Evolutionary conservation across 2,329 filamentous ascomycete genomes (phyloP).

Genomic region (Dryadomyces quercus-mongolicae): DNA sequence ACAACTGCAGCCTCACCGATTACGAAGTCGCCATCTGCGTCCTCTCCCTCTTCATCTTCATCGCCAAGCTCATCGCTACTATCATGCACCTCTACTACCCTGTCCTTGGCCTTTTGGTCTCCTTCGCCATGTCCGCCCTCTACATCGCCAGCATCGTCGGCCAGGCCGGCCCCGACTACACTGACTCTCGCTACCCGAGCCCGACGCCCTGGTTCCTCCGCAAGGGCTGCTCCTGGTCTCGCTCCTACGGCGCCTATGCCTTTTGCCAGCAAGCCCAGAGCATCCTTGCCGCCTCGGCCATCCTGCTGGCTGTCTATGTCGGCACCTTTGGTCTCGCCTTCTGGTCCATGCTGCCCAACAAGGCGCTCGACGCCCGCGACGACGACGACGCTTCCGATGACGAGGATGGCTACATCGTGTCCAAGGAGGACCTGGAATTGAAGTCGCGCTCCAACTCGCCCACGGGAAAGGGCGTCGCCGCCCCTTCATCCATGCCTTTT

Average conservation of each 20-base stretch:
- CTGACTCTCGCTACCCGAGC: conserved; percentile 50
- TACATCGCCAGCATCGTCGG: conserved; percentile 57
- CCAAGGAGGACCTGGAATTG: conserved; percentile 44
- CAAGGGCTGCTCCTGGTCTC: conserved; percentile 53
- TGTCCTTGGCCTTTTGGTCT: conserved; percentile 46
- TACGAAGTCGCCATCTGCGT: conserved; percentile 69
- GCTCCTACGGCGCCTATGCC: conserved; percentile 35
- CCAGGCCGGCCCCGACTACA: conserved; percentile 62
- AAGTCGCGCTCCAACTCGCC: conserved; percentile 17
- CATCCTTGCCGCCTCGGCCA: conserved; percentile 49
- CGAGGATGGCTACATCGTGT: conserved; percentile 17
- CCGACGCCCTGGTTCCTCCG: conserved; percentile 63
- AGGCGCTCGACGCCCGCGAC: conserved; percentile 33
- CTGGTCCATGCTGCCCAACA: conserved; percentile 45
- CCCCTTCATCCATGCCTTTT: conserved; percentile 4
- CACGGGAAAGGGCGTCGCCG: not conserved
- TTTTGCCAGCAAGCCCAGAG: conserved; percentile 59
- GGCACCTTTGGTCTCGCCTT: conserved; percentile 45
- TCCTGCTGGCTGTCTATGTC: conserved; percentile 52
- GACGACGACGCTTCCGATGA: conserved; percentile 24
- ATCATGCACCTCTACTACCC: conserved; percentile 63
- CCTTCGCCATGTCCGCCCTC: conserved; percentile 44
- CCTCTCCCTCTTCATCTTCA: conserved; percentile 62
- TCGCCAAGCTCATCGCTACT: conserved; percentile 56
- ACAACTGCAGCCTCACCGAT: conserved; percentile 49